Base-by-base conservation (phyloP, 768 basidiomycete species). In the Strobilomyces confusus region DNA sequence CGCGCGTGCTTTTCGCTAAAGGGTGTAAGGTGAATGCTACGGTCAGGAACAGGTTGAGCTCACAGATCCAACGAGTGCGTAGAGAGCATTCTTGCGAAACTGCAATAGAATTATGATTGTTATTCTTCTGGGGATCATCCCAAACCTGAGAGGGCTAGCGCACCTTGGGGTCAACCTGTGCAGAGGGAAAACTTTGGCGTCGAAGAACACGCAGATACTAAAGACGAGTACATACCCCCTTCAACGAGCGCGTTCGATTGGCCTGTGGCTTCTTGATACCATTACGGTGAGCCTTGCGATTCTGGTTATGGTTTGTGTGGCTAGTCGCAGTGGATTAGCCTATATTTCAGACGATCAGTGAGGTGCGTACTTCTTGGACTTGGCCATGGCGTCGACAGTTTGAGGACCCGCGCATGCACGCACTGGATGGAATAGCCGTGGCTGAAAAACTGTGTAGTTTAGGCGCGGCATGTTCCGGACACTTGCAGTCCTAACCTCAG, bases 241-340 rank as follows among this genome's bases (percentile, higher is more conserved):
- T 92, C 79, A 89, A 65, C 34, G 90, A 94, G 61, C 86, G 81
- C 62, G 88, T 82, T 65, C 84, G 81, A 69, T 82, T 77, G 54
- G 81, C 78, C 72, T 78, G 75, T 49, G 92, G 87, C 72, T 80
- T 83, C 78, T 89, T 92, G 79, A 98, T 95, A 68, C 95, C 95
- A 80, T 98, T 98, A 61, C 89, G 83, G 80, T 98, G 95, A 61
- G 95, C 93, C 84, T 97, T 98, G 75, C 84, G 85, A 80, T 64
- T 92, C 78, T 97, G 93, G 80, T 95, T 97, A 82, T 95, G 94
- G 74, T 91, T 92, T 67, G 88, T 92, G 72, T 92, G 87, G 66
- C 89, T 93, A 57, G 53, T 92, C 57, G 53, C 9, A 43, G 42
- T 7, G 42, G 13, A 44, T 69, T 44, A 68, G 51, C 41, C 37